These are phyloP conservation scores for Leishmania braziliensis DNA, from an alignment of 208 protist species.

Conservation along the genomic window DNA sequence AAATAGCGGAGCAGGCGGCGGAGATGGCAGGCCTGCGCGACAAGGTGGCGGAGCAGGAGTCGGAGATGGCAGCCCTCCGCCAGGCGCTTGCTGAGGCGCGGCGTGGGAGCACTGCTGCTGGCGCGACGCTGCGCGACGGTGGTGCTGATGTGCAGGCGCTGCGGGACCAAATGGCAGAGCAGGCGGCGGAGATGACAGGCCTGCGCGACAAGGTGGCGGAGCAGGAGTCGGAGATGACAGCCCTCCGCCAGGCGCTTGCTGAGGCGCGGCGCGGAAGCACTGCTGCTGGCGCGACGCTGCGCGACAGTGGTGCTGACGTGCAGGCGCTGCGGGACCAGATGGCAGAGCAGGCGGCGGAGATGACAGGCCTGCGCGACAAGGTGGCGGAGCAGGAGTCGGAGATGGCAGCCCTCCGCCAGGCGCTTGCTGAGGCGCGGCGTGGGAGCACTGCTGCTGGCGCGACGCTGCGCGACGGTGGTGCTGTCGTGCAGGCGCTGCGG, in stretches of 20 bases:
- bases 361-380: background rate
- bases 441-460: no score
- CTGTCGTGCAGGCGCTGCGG: no score
- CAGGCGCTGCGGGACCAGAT: background rate
- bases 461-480: no score
- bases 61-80: no score
- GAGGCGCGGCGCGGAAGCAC: background rate
- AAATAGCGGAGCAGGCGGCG: no score
- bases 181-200: background rate
- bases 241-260: conserved; percentile 5
- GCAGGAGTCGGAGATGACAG: conserved; percentile 7
- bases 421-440: no score
- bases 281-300: background rate
- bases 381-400: conserved; percentile 10
- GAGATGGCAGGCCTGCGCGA: no score
- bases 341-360: conserved; percentile 11
- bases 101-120: no score
- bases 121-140: no score
- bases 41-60: no score
- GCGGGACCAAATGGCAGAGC: conserved; percentile 9
- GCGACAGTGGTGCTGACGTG: background rate
- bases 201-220: conserved; percentile 5
- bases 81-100: no score
- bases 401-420: no score
- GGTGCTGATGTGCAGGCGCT: conserved; percentile 12